Conservation (phyloP, 2,329 filamentous ascomycete species). For the Ophiocordyceps camponoti-floridani region DNA sequence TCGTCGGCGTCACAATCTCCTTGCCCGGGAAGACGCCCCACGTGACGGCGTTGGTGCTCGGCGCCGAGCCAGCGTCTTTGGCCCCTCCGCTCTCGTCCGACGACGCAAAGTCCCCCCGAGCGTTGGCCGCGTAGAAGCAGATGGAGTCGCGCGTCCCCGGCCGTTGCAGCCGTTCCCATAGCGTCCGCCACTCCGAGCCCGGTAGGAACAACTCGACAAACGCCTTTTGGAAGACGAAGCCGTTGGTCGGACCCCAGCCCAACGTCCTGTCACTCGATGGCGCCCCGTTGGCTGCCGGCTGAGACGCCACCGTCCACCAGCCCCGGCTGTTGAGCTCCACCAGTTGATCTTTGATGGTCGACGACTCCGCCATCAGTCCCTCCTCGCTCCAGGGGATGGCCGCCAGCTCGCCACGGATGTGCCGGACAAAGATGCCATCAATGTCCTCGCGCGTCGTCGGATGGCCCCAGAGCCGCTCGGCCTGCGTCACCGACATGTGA, state of each 20-base stretch:
- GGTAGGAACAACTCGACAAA: constrained; percentile 96
- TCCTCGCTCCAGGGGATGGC: constrained; percentile 93
- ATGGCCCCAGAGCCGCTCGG: constrained; percentile 69
- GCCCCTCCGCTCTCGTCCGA: constrained; percentile 33
- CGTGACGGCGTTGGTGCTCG: constrained; percentile 78
- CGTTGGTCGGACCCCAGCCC: constrained; percentile 83
- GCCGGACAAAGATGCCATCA: constrained; percentile 59
- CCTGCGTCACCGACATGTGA: constrained; percentile 74
- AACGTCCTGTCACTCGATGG: constrained; percentile 61
- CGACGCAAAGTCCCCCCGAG: constrained; percentile 58
- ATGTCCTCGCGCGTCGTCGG: constrained; percentile 57
- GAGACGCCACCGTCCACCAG: constrained; percentile 94
- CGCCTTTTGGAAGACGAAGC: constrained; percentile 95
- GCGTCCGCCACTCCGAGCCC: constrained; percentile 46
- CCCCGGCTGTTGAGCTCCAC: constrained; percentile 60
- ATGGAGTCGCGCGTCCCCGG: constrained; percentile 35
- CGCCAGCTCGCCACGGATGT: constrained; percentile 61
- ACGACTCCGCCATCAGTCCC: constrained; percentile 66
- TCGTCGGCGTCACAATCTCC: constrained; percentile 90
- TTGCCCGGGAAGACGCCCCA: constrained; percentile 94
- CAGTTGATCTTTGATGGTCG: constrained; percentile 60
- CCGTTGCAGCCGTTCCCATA: constrained; percentile 42
- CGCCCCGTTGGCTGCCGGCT: constrained; percentile 81
- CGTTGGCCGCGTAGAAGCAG: constrained; percentile 78
- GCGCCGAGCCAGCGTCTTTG: constrained; percentile 16